Evolutionary conservation across 805 yeast species (phyloP).

Genomic region (Wickerhamomyces kurtzmanii): DNA sequence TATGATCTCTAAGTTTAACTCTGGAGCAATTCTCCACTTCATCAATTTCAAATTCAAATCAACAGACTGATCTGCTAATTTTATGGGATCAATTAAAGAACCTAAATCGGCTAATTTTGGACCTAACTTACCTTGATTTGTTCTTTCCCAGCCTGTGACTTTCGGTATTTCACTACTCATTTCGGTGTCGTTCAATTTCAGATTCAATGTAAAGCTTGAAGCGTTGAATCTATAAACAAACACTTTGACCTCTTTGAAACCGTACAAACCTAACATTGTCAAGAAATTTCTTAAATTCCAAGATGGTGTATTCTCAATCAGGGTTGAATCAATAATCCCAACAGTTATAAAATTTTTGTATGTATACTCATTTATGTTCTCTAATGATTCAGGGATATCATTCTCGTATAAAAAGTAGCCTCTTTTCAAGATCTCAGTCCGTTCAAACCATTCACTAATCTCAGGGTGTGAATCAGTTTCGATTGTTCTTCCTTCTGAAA

Average conservation of each 20-base stretch:
- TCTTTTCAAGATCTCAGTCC: constrained; percentile 7
- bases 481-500: constrained; percentile 2
- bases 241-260: constrained; percentile 23
- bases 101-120: constrained; percentile 84
- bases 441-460: constrained; percentile 7
- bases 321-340: constrained; percentile 30
- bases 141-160: constrained; percentile 87
- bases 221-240: constrained; percentile 27
- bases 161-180: constrained; percentile 21
- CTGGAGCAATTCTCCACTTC: constrained; percentile 95
- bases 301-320: constrained; percentile 29
- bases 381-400: constrained; percentile 6
- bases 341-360: constrained; percentile 12
- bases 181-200: constrained; percentile 10
- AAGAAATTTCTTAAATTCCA: constrained; percentile 52
- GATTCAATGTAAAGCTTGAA: constrained; percentile 17
- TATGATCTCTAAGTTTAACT: constrained; percentile 58
- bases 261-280: constrained; percentile 29
- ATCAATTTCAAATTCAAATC: constrained; percentile 84
- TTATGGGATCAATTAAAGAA: constrained; percentile 67
- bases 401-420: constrained; percentile 19
- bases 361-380: constrained; percentile 11
- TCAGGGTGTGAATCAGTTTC: constrained; percentile 5
- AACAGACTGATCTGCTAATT: constrained; percentile 84
- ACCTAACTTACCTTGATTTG: constrained; percentile 56